Evolutionary conservation across 768 basidiomycete genomes (phyloP), one percentile per base, ranked within the genome.

Genomic region (Agrocybe praecox): DNA sequence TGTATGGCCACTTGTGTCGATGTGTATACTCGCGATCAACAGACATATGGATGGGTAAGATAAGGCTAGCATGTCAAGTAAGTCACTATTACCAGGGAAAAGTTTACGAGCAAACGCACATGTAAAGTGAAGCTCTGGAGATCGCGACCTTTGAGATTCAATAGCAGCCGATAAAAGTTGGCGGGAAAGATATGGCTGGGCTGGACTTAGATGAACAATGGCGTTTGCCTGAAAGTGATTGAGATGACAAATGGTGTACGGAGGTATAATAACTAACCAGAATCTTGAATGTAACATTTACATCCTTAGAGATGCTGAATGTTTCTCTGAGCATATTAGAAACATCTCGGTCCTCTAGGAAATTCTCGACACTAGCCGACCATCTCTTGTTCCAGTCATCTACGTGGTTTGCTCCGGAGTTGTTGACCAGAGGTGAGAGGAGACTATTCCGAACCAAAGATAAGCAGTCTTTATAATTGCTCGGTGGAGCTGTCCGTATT

Each of bases 11-110:
- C 85, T 84, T 10, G 86, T 87, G 22, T 85, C 74, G 4, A 86
- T 79, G 66, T 97, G 96, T 65, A 87, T 80, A 14, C 86, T 81
- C n/a, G 95, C 90, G 57, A 98, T 88, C 43, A 97, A 80, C 26
- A 96, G 79, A 65, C 92, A 94, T 18, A 94, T 71, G 2, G 83
- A 76, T 8, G 95, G 90, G 66, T 96, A 93, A 18, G 92, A 75
- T 19, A 95, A 69, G 53, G 79, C 92, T 94, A 62, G 17, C 24
- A 33, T 23, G 23, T 19, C 49, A 17, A 46, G 19, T 46, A 15
- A 32, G 24, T 34, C 45, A 21, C 24, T 26, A 44, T 36, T 43
- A 12, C 44, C 49, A 46, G 55, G 47, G 8, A 34, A 50, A 4
- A 22, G 18, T 18, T 46, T 19, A 29, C 22, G 12, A 46, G 55